Percentiles rank a stretch among this genome's conserved stretches.
Evolutionary conservation across 495 filamentous ascomycete genomes (phyloP).

Genomic region (Echria macrotheca): DNA sequence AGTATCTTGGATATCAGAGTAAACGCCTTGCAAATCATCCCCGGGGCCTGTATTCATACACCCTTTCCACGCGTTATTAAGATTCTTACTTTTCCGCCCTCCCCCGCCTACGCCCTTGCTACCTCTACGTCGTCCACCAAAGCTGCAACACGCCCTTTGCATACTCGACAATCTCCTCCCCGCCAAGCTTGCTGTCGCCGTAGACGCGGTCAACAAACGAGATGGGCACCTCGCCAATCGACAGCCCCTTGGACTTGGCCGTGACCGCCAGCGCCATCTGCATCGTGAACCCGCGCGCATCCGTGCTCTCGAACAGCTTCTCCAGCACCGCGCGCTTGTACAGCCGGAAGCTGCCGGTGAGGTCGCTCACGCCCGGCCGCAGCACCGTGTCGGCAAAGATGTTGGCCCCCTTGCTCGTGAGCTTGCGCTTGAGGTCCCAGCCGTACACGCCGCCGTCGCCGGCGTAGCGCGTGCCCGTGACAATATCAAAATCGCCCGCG

Average conservation of each 20-base stretch:
- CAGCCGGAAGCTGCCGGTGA: conserved; percentile 90
- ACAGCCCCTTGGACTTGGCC: conserved; percentile 87
- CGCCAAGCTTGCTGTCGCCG: conserved; percentile 91
- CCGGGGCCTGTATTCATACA: too few species aligned
- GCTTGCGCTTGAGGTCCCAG: conserved; percentile 95
- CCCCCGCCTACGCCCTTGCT: neutral
- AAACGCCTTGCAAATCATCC: too few species aligned
- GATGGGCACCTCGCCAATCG: conserved; percentile 89
- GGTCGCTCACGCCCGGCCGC: conserved; percentile 88
- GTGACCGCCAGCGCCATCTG: conserved; percentile 92
- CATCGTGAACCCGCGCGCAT: conserved; percentile 95
- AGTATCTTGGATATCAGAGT: too few species aligned
- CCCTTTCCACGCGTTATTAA: conserved; percentile 2
- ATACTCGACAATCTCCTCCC: conserved; percentile 96
- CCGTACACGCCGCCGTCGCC: conserved; percentile 89
- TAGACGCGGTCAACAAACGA: conserved; percentile 93
- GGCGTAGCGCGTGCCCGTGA: conserved; percentile 91
- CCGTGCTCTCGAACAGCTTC: conserved; percentile 81
- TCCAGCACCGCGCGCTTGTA: conserved; percentile 89
- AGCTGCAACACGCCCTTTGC: conserved; percentile 85
- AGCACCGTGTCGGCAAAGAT: conserved; percentile 92
- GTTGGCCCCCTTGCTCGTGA: conserved; percentile 87
- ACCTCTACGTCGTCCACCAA: conserved; percentile 53
- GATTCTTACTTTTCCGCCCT: neutral
- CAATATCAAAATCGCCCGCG: conserved; percentile 78